These are phyloP conservation scores for Firmiana major DNA, from an alignment of 345 rosid genomes.

Conservation along the genomic window DNA sequence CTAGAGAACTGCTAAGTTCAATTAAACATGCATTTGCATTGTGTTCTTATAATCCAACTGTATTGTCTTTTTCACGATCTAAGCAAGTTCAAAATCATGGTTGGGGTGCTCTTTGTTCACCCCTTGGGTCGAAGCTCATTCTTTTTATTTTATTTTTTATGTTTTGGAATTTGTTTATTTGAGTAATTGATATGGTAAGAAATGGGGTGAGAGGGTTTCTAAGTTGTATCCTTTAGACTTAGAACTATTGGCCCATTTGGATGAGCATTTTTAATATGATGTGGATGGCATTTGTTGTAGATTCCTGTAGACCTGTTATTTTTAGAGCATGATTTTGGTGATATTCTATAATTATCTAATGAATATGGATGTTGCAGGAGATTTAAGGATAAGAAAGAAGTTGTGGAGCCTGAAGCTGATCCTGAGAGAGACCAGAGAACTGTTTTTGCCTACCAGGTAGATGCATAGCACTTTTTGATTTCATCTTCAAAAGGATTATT, in stretches of 20 bases:
- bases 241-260: not conserved
- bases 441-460: constrained; percentile 93
- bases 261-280: not conserved
- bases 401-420: constrained; percentile 76
- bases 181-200: not conserved
- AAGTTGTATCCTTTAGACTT: not conserved
- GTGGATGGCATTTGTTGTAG: not conserved
- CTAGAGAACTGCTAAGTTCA: not conserved
- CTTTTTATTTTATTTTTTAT: not conserved
- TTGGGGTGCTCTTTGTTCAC: not conserved
- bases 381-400: constrained; percentile 77
- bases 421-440: constrained; percentile 98
- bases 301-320: not conserved
- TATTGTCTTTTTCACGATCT: not conserved
- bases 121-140: not conserved
- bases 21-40: not conserved
- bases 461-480: not conserved
- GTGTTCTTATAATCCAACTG: not conserved
- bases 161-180: not conserved
- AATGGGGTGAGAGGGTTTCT: not conserved
- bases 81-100: not conserved
- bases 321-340: not conserved
- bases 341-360: not conserved
- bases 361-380: constrained; percentile 42
- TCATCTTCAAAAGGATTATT: constrained; percentile 3